These are phyloP conservation scores for Geranium incanum DNA, from an alignment of 441 rosid species.

Conservation along the genomic window DNA sequence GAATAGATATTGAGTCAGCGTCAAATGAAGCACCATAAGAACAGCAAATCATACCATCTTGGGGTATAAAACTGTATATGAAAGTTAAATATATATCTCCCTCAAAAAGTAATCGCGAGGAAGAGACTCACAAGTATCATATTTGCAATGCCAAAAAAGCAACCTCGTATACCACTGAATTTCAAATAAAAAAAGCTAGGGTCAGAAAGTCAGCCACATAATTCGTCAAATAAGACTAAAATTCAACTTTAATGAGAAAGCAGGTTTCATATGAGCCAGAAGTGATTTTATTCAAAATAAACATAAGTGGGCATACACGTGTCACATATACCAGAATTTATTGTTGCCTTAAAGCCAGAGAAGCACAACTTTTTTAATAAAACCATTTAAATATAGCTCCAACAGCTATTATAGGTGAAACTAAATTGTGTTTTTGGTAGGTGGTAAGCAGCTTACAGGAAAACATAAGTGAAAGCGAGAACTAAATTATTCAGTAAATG, in stretches of 20 bases:
- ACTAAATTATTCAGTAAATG: not conserved
- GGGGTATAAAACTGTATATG: not conserved
- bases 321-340: no score
- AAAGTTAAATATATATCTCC: conserved; percentile 1
- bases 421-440: not conserved
- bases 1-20: conserved; percentile 17
- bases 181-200: conserved; percentile 26
- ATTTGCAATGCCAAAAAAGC: conserved; percentile 87
- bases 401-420: not conserved
- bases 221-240: conserved; percentile 19
- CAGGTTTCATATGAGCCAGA: not conserved
- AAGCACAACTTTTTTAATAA: not conserved
- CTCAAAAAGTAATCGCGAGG: not conserved
- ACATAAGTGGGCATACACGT: no score
- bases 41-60: no score
- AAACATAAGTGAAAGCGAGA: not conserved
- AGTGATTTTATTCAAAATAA: no score
- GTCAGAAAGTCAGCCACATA: conserved; percentile 30
- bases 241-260: conserved; percentile 9
- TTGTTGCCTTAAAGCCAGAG: no score
- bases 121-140: conserved; percentile 81
- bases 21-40: not conserved
- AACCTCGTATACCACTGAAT: conserved; percentile 82
- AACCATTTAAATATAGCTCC: not conserved
- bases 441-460: not conserved